Base-by-base conservation (phyloP, 768 basidiomycete genomes). In the Gloeopeniophorella convolvens region DNA sequence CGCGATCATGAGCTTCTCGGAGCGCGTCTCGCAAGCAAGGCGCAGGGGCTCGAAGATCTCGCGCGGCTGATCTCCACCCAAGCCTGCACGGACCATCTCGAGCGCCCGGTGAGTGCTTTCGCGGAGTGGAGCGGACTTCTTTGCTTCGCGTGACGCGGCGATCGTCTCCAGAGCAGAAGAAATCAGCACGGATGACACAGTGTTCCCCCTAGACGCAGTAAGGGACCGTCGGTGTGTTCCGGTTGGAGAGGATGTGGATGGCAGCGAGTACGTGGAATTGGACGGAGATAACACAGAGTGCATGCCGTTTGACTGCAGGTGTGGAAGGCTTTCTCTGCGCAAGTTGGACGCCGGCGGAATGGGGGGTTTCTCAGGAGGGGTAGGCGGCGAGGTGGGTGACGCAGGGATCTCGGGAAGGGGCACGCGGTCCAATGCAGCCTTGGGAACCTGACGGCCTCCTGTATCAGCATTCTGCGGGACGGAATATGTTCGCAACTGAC, bases 31-130 rank as follows among this genome's bases (percentile, higher is more conserved):
- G 70, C 96, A 98, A 8, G 96, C 96, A 45, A 98, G 73, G 42
- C 90, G 82, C 47, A 99, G 75, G n/a, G 96, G 94, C 61, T 96
- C 91, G 62, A 99, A 91, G 44, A 98, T 88, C 62, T 93, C 87
- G 51, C 89, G 76, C 32, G 91, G 90, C 43, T 67, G 72, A 62
- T 85, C 85, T 21, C 82, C 83, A 20, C 82, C 90, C 61, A 82
- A 72, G 50, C 89, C 83, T 28, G 77, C 74, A 55, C 79, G 80
- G 60, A 94, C 77, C 69, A 95, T 76, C 42, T 92, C 89, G 57
- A 94, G 65, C 4, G 93, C 92, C 44, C 74, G 79, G 54, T 86
- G 83, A 0, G 87, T 83, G 56, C 84, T 85, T 34, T 93, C 89
- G n/a, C 79, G 79, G 37, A 96, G 76, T n/a, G 84, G 79, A 3